Percentiles rank a stretch among this genome's conserved stretches.
phyloP scores from a whole-genome alignment of 257 asterid species.

The Solanum bukasovii region DNA sequence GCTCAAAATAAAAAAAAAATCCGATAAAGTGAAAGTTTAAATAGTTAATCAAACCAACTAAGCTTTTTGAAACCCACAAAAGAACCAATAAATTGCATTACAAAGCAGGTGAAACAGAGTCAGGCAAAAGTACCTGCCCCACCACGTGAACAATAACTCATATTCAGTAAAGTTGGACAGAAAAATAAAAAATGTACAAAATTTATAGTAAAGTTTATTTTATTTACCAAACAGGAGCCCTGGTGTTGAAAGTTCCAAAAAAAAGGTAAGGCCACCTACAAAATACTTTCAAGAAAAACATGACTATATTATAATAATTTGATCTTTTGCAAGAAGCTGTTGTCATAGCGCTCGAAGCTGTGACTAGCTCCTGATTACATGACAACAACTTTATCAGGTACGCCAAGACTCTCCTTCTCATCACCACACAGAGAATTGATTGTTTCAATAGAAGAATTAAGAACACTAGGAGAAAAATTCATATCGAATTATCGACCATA shows the following conservation, averaged over 20 bases:
- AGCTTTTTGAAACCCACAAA: not conserved
- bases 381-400: no score
- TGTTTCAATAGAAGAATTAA: not conserved
- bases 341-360: no score
- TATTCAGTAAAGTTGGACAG: not conserved
- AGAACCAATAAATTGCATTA: not conserved
- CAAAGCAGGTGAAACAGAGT: not conserved
- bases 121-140: not conserved
- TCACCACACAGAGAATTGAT: not conserved
- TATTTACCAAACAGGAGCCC: conserved; percentile 3
- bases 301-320: not conserved
- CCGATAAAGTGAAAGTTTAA: rapidly evolving
- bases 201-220: not conserved
- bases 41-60: no score
- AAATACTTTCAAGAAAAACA: not conserved
- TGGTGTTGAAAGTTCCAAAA: conserved; percentile 1
- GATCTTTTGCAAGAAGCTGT: no score
- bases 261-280: not conserved
- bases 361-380: no score
- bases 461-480: not conserved
- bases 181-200: not conserved
- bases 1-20: no score
- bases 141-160: not conserved
- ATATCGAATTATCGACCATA: not conserved
- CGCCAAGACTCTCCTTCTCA: not conserved